Evolutionary conservation across 345 rosid genomes (phyloP), one percentile per base, ranked within the genome.

Genomic region (Ailanthus altissimus): DNA sequence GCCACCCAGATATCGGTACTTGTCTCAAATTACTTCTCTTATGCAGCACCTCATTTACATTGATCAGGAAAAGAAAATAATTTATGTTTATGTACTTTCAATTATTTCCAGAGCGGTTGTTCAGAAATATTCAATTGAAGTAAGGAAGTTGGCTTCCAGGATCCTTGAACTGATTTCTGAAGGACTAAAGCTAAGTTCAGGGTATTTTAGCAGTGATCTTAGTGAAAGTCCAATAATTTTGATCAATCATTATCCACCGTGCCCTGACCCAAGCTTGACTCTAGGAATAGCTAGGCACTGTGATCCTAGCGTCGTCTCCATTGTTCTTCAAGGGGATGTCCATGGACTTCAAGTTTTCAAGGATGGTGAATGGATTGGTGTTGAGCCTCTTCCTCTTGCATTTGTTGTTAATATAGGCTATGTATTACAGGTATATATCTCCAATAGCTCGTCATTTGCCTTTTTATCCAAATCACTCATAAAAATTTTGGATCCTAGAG

Each of bases 391-490:
- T 49, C 82, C 82, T 32, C 11, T 69, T n/a, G 84, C 88, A 38
- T 72, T 84, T 54, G 79, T 81, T 25, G 66, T 84, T 28, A 81
- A 79, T 73, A 56, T 84, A 11, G 85, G 85, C 36, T 59, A 77
- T 58, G 71, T 74, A 42, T 65, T 79, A 45, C 78, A 61, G 81
- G 73, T 78, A 21, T n/a, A 13, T 26, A 50, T 21, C 56, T 58
- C 25, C 10, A 23, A 5, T 25, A 9, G 2, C 10, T 9, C 0
- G 5, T 23, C 36, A n/a, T n/a, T n/a, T n/a, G n/a, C n/a, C 6
- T 58, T 58, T 25, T 23, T 5, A 4, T 21, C 5, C 13, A 23
- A 58, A 58, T 58, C 36, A n/a, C 63, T 21, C 9, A 1, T 15
- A 25, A 10, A 36, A 58, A 21, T 58, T 53, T 53, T n/a, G 16